Conservation (phyloP, 345 rosid species). For the Orychophragmus violaceus region DNA sequence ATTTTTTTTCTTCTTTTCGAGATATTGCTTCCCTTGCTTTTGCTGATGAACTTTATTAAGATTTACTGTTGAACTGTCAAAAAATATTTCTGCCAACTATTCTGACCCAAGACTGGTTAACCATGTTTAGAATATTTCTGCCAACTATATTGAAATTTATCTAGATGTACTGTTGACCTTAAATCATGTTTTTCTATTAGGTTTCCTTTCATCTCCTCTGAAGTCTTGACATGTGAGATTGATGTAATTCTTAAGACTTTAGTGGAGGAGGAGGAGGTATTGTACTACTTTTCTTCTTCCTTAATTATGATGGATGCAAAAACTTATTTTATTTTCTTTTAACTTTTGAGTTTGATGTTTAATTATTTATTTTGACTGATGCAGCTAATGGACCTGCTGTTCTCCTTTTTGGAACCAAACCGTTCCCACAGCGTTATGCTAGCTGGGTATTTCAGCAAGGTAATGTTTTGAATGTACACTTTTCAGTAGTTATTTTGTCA, state of each 20-base stretch:
- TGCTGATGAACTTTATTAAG: not conserved
- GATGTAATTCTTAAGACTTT: slow-evolving; percentile 90
- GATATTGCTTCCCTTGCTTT: not conserved
- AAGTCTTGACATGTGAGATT: slow-evolving; percentile 94
- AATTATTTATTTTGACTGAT: slow-evolving; percentile 19
- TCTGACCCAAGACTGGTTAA: too few species aligned
- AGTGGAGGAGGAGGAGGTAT: slow-evolving; percentile 96
- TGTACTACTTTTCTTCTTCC: slow-evolving; percentile 1
- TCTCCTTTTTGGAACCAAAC: slow-evolving; percentile 90
- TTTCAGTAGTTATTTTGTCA: not conserved
- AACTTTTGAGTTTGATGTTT: not conserved
- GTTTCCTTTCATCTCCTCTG: slow-evolving; percentile 96
- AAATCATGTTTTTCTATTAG: slow-evolving; percentile 33
- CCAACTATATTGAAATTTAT: not conserved
- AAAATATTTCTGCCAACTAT: not conserved
- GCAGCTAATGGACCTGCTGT: slow-evolving; percentile 92
- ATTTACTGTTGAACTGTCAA: not conserved
- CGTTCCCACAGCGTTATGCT: slow-evolving; percentile 80
- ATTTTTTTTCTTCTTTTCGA: not conserved
- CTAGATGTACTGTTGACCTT: not conserved
- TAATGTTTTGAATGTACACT: slow-evolving; percentile 11
- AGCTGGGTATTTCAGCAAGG: slow-evolving; percentile 99
- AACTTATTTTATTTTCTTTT: not conserved
- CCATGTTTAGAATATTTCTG: not conserved
- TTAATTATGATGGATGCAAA: not conserved